A percentile compares a stretch with the other conserved stretches of the same genome.
These are phyloP conservation scores for Bruguiera sexangula DNA, from an alignment of 345 rosid genomes.

Conservation along the genomic window DNA sequence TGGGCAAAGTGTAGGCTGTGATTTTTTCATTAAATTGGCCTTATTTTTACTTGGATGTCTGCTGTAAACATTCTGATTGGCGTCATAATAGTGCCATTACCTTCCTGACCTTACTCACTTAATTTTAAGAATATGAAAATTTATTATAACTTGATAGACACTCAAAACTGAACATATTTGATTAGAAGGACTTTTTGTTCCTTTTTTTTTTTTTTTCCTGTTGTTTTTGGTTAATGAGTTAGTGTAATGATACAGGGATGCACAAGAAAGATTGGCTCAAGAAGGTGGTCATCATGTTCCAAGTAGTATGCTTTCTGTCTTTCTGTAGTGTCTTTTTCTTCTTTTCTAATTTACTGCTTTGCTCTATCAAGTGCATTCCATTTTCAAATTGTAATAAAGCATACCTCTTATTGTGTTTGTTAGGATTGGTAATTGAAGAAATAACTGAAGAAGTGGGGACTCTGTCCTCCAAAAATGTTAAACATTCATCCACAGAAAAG, in stretches of 20 bases:
- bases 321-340: neutral
- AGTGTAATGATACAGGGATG: slow-evolving; percentile 41
- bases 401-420: slow-evolving; percentile 1
- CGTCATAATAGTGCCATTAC: too few species aligned
- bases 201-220: neutral
- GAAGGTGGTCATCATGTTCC: slow-evolving; percentile 50
- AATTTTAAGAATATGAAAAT: too few species aligned
- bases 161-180: neutral
- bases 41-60: too few species aligned
- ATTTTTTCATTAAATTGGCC: too few species aligned
- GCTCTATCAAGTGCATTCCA: neutral
- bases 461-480: slow-evolving; percentile 30
- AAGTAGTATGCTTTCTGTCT: slow-evolving; percentile 37
- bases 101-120: too few species aligned
- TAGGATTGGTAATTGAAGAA: slow-evolving; percentile 67
- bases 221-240: slow-evolving; percentile 2
- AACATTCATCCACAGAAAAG: slow-evolving; percentile 26
- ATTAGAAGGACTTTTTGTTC: neutral
- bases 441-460: slow-evolving; percentile 53
- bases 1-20: too few species aligned
- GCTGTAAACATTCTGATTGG: too few species aligned
- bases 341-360: slow-evolving; percentile 4
- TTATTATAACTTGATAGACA: too few species aligned
- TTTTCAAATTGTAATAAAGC: neutral
- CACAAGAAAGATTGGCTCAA: slow-evolving; percentile 46